Evolutionary conservation across 106 monocot species (phyloP).

Genomic region (Triglochin maritima): DNA sequence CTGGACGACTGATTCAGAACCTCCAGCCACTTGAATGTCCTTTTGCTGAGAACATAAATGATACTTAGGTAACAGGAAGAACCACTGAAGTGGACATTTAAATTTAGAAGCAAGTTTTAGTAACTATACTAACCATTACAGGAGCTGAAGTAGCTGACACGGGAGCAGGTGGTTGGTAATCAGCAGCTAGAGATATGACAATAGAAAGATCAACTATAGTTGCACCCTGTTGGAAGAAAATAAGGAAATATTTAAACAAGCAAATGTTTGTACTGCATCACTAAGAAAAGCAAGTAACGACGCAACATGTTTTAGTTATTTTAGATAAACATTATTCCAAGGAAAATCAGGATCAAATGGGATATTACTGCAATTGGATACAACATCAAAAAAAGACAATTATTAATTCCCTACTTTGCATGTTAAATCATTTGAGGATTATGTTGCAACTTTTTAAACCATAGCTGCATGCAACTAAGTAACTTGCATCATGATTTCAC

Average conservation of each 20-base stretch:
- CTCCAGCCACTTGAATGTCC: conserved; percentile 15
- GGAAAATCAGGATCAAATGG: too few relatives aligned
- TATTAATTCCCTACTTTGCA: too few relatives aligned
- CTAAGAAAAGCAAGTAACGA: neutral
- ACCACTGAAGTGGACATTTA: neutral
- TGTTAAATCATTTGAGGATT: too few relatives aligned
- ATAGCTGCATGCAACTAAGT: too few relatives aligned
- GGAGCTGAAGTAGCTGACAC: conserved; percentile 17
- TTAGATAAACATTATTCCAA: too few relatives aligned
- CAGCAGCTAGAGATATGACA: conserved; percentile 48
- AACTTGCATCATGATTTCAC: too few relatives aligned
- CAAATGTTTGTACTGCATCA: neutral
- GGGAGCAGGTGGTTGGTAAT: conserved; percentile 52
- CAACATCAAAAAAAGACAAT: too few relatives aligned
- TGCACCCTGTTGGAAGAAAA: conserved; percentile 48
- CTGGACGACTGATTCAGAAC: conserved; percentile 43
- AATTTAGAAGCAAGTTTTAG: neutral
- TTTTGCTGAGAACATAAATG: conserved; percentile 14
- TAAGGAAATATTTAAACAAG: neutral
- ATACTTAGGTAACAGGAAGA: neutral
- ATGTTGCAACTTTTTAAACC: too few relatives aligned
- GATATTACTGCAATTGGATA: too few relatives aligned
- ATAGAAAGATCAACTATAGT: conserved; percentile 89
- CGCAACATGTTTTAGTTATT: too few relatives aligned
- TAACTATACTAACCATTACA: conserved; percentile 9